A percentile compares a stretch with the other conserved stretches of the same genome.
Conservation (phyloP, 2,329 filamentous ascomycete species). For the Cercospora brassicicola region DNA sequence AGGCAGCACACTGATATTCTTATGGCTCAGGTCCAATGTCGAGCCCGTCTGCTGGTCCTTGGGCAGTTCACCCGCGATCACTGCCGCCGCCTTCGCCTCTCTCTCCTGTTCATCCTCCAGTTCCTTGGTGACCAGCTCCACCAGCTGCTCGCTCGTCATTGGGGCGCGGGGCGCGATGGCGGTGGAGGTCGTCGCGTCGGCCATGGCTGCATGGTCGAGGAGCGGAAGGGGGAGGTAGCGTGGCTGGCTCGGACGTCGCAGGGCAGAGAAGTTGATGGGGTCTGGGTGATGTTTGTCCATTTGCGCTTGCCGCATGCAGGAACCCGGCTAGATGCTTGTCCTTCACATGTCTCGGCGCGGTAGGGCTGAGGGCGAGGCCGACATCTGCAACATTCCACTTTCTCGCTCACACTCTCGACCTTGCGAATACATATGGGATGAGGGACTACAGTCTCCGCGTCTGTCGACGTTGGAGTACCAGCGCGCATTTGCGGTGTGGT, state of each 20-base stretch:
- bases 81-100: conserved; percentile 34
- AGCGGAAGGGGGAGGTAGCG: conserved; percentile 10
- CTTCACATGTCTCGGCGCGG: background rate
- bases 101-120: conserved; percentile 38
- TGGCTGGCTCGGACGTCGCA: conserved; percentile 9
- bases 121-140: conserved; percentile 37
- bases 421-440: background rate
- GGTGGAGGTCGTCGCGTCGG: conserved; percentile 23
- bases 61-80: conserved; percentile 29
- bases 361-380: conserved; percentile 2
- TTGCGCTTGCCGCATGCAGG: conserved; percentile 7
- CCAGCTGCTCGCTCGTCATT: conserved; percentile 33
- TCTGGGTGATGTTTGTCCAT: conserved; percentile 10
- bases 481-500: background rate
- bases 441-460: background rate
- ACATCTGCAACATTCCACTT: background rate
- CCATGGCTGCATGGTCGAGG: conserved; percentile 29
- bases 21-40: conserved; percentile 75
- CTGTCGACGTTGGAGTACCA: background rate
- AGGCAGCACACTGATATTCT: conserved; percentile 68
- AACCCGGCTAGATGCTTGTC: conserved; percentile 6
- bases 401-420: background rate
- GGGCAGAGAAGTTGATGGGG: conserved; percentile 4
- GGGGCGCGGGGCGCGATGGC: conserved; percentile 25
- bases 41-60: conserved; percentile 57